Percentiles rank a stretch among this genome's conserved stretches.
Evolutionary conservation across 2,329 filamentous ascomycete genomes (phyloP).

Genomic region (Pleomassaria siparia): DNA sequence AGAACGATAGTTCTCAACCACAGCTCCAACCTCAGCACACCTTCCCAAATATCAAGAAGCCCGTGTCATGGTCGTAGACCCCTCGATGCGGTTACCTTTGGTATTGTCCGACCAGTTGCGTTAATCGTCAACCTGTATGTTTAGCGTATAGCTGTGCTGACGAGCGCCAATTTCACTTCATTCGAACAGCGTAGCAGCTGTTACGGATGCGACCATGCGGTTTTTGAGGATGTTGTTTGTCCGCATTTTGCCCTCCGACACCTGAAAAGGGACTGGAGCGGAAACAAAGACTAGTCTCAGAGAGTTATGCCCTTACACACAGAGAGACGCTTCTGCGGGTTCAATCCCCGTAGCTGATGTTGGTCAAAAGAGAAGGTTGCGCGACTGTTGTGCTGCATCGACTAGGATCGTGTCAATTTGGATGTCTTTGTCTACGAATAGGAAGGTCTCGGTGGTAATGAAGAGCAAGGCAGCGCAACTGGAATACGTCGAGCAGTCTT

Average conservation of each 20-base stretch:
- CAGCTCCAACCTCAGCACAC: conserved; percentile 48
- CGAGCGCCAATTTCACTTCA: conserved; percentile 57
- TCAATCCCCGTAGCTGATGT: conserved; percentile 16
- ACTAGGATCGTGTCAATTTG: conserved; percentile 27
- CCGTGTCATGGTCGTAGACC: conserved; percentile 50
- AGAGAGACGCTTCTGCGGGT: conserved; percentile 59
- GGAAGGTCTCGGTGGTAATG: conserved; percentile 14
- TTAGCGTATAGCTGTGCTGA: conserved; percentile 54
- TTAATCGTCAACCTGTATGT: conserved; percentile 64
- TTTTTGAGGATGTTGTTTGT: conserved; percentile 98
- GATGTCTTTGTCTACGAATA: conserved; percentile 12
- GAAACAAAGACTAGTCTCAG: conserved; percentile 94
- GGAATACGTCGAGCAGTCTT: conserved; percentile 18
- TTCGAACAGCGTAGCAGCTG: conserved; percentile 22
- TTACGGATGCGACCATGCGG: conserved; percentile 59
- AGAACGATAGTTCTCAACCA: conserved; percentile 36
- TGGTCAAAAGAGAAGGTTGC: conserved; percentile 16
- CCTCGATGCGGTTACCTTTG: conserved; percentile 51
- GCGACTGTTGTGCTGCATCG: conserved; percentile 22
- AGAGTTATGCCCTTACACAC: conserved; percentile 79
- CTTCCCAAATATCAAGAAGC: conserved; percentile 44
- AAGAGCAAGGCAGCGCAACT: conserved; percentile 8
- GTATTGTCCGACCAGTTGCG: conserved; percentile 63
- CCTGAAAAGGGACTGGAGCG: conserved; percentile 58
- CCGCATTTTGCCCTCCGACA: conserved; percentile 70